A percentile compares a stretch with the other conserved stretches of the same genome.
Conservation (phyloP, 1,139 yeast species). For the Sugiyamaella novakii region DNA sequence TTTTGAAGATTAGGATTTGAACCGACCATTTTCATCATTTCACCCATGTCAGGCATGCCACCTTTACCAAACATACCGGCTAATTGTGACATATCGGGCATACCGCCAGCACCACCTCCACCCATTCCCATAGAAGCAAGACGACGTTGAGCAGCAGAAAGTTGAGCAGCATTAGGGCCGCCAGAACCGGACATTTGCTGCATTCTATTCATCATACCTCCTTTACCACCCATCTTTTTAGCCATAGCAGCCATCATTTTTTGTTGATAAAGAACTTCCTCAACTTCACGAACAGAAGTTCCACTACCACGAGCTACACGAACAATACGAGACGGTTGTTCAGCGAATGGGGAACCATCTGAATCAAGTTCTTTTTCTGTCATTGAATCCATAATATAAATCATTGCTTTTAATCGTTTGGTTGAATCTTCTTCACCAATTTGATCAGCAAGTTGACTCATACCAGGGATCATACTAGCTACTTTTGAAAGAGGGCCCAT, state of each 20-base stretch:
- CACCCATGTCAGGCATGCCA: constrained; percentile 53
- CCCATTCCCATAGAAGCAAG: constrained; percentile 42
- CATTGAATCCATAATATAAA: constrained; percentile 95
- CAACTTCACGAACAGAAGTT: constrained; percentile 88
- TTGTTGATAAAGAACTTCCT: constrained; percentile 88
- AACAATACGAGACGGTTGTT: constrained; percentile 81
- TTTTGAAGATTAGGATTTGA: constrained; percentile 75
- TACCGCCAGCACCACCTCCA: constrained; percentile 40
- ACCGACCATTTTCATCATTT: constrained; percentile 58
- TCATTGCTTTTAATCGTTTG: constrained; percentile 79
- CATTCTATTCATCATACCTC: constrained; percentile 47
- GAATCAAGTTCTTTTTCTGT: constrained; percentile 87
- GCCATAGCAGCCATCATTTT: constrained; percentile 97
- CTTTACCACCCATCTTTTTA: constrained; percentile 59
- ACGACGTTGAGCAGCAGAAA: constrained; percentile 43
- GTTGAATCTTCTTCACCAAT: constrained; percentile 85
- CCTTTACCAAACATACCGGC: constrained; percentile 50
- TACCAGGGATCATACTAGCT: constrained; percentile 92
- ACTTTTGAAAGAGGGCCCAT: constrained; percentile 95
- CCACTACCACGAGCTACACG: constrained; percentile 98
- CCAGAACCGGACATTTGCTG: constrained; percentile 41
- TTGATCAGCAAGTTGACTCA: constrained; percentile 80
- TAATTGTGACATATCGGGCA: constrained; percentile 42
- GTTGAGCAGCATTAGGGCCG: constrained; percentile 39
- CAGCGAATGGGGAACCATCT: constrained; percentile 80